phyloP scores from a whole-genome alignment of 768 basidiomycete genomes.

The Kwoniella botswanensis region DNA sequence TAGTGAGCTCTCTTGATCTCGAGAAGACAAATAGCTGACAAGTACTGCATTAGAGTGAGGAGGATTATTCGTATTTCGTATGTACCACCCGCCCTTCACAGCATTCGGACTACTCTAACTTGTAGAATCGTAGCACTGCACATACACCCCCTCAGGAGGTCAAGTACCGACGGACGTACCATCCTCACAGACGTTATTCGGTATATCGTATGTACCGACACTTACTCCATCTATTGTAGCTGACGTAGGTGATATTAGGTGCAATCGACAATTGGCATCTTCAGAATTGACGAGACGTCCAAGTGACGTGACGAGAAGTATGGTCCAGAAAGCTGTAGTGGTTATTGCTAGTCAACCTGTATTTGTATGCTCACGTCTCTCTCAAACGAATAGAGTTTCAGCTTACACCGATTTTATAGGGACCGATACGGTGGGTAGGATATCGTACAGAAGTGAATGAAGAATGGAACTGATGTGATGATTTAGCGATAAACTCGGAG shows the following conservation, averaged over 20 bases:
- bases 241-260: slow-evolving; percentile 61
- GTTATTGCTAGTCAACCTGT: slow-evolving; percentile 70
- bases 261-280: slow-evolving; percentile 91
- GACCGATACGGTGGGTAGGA: slow-evolving; percentile 76
- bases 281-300: slow-evolving; percentile 73
- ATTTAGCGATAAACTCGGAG: slow-evolving; percentile 83
- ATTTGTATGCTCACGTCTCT: slow-evolving; percentile 47
- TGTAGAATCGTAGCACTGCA: slow-evolving; percentile 46
- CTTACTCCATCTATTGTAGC: background rate
- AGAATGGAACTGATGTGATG: background rate
- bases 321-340: slow-evolving; percentile 96
- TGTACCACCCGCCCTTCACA: slow-evolving; percentile 11
- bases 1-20: slow-evolving; percentile 64
- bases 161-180: slow-evolving; percentile 48
- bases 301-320: slow-evolving; percentile 87
- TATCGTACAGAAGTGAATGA: background rate
- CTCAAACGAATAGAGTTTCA: too few relatives aligned
- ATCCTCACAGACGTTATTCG: slow-evolving; percentile 75
- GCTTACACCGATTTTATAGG: slow-evolving; percentile 56
- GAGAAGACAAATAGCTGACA: background rate
- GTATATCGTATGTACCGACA: slow-evolving; percentile 76
- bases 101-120: too few relatives aligned
- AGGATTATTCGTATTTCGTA: slow-evolving; percentile 93
- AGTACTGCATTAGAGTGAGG: slow-evolving; percentile 66
- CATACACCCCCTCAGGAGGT: slow-evolving; percentile 42